Conservation (phyloP, 495 filamentous ascomycete species). For the Penicillium arizonense region DNA sequence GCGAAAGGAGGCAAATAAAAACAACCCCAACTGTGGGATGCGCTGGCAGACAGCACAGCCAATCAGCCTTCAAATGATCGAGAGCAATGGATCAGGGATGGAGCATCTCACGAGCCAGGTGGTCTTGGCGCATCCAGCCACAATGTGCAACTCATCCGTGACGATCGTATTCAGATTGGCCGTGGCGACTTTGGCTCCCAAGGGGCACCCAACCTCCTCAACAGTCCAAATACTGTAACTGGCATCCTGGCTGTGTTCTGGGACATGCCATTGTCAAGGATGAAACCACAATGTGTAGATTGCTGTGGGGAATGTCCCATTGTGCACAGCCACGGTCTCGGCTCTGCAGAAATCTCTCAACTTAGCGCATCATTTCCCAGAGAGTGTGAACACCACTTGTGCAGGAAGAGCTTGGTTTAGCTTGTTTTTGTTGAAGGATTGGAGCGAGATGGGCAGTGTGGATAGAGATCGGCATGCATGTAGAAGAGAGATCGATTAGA, state of each 20-base stretch:
- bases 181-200: background rate
- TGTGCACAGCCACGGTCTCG: slow-evolving; percentile 23
- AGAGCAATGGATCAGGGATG: background rate
- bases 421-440: background rate
- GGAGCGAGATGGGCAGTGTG: background rate
- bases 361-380: too few species aligned
- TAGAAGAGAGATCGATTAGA: too few species aligned
- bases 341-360: slow-evolving; percentile 1
- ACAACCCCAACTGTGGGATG: slow-evolving; percentile 4
- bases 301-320: slow-evolving; percentile 12
- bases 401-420: background rate
- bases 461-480: background rate
- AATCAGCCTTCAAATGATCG: slow-evolving; percentile 13
- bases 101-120: slow-evolving; percentile 8
- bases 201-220: too few species aligned
- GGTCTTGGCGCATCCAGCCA: slow-evolving; percentile 18
- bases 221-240: too few species aligned
- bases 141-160: background rate
- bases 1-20: slow-evolving; percentile 12
- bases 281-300: slow-evolving; percentile 5
- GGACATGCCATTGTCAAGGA: background rate
- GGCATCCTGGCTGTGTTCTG: too few species aligned
- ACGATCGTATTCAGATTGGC: background rate
- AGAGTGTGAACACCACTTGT: background rate
- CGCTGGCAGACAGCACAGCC: slow-evolving; percentile 15